A percentile compares a stretch with the other conserved stretches of the same genome.
phyloP scores from a whole-genome alignment of 2,329 filamentous ascomycete species.

The Colletotrichum sp. region DNA sequence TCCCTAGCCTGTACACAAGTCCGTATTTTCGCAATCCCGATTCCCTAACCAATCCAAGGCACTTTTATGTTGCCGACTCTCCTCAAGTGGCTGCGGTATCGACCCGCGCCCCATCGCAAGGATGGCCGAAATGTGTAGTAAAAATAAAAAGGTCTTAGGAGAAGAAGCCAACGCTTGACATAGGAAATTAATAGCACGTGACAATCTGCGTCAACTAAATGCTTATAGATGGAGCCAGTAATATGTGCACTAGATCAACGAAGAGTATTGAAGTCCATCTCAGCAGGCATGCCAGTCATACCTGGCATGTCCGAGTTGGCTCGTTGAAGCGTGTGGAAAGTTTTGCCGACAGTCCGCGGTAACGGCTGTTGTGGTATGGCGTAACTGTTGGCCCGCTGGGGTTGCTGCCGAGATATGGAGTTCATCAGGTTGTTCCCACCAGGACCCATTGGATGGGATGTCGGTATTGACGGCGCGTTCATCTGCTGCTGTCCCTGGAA shows the following conservation, averaged over 20 bases:
- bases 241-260: not conserved
- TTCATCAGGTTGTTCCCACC: constrained; percentile 19
- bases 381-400: constrained; percentile 44
- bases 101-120: not conserved
- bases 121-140: not conserved
- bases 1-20: not conserved
- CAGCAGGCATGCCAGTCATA: constrained; percentile 13
- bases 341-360: constrained; percentile 48
- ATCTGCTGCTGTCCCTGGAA: constrained; percentile 16
- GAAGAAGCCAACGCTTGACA: not conserved
- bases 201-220: not conserved
- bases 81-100: not conserved
- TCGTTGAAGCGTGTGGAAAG: constrained; percentile 53
- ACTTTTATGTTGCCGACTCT: not conserved
- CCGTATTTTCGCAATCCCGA: not conserved
- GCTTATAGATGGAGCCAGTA: not conserved
- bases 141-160: not conserved
- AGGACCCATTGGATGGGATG: constrained; percentile 30
- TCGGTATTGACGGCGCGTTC: constrained; percentile 24
- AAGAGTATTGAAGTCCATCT: constrained; percentile 22
- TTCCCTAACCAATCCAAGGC: not conserved
- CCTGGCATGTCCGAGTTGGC: constrained; percentile 41
- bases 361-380: constrained; percentile 42
- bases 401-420: constrained; percentile 32
- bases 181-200: not conserved